Base-by-base conservation (phyloP, 2,329 filamentous ascomycete genomes). In the Podosphaera xanthii region DNA sequence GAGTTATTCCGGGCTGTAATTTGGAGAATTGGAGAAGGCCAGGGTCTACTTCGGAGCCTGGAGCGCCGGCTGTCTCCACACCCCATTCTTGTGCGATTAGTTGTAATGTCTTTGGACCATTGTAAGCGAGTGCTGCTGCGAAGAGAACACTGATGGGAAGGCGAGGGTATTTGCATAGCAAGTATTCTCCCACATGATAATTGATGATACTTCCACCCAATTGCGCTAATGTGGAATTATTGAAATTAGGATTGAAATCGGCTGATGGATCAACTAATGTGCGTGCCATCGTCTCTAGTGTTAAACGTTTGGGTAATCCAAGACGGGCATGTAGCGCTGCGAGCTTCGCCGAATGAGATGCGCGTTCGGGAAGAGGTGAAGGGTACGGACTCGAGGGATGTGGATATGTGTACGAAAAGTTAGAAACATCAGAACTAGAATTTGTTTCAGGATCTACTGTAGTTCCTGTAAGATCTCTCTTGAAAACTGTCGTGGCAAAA, bases 311-410 rank as follows among this genome's bases (percentile, higher is more conserved):
- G 33, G 90, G 84, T 60, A 98, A 81, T 48, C 82, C 81, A 62
- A 98, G 80, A 71, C 92, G 86, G 66, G 90, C 87, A 71, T 96
- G 90, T 53, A 98, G 81, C 64, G 92, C 90, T 63, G 89, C 83
- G 66, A 98, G 84, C 75, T 96, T 97, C 62, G 89, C 83, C 54
- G 91, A 97, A 64, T 76, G 71, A 61, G 76, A 73, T 50, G 88
- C 85, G 64, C 77, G 77, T 66, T 78, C 74, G 64, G 82, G 81
- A 59, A 79, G 79, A 64, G 88, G 87, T 67, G 87, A 91, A 58
- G 87, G 85, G 63, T 61, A 64, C 40, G 54, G 49, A 54, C 57
- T 62, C n/a, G 59, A 54, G 7, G 58, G 52, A 49, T 62, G 53
- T 56, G 84, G 75, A 62, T n/a, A 22, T 9, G 6, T 38, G 5